phyloP scores from a whole-genome alignment of 306 rosid genomes.

The Elaeagnus macrophylla region DNA sequence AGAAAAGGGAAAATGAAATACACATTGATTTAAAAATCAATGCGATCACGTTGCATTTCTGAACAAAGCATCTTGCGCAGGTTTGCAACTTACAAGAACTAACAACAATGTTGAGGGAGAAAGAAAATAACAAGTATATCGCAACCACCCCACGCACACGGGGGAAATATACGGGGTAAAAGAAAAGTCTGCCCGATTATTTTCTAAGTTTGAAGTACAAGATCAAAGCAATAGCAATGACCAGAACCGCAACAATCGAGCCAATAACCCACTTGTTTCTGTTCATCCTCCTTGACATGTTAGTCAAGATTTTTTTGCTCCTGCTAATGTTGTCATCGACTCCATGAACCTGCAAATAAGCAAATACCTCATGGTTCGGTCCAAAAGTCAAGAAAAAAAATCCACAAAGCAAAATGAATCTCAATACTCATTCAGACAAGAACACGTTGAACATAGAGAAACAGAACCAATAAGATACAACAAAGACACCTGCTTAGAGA shows the following conservation, averaged over 20 bases:
- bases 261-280: conserved; percentile 76
- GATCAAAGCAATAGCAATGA: conserved; percentile 53
- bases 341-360: conserved; percentile 63
- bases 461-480: too few relatives aligned
- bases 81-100: conserved; percentile 8
- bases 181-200: conserved; percentile 20
- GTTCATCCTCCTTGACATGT: conserved; percentile 74
- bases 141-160: conserved; percentile 20
- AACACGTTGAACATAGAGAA: too few relatives aligned
- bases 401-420: too few relatives aligned
- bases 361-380: conserved; percentile 10
- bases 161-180: not conserved
- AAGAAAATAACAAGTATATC: conserved; percentile 11
- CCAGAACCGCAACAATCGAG: conserved; percentile 43
- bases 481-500: too few relatives aligned
- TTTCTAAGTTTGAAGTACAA: conserved; percentile 74
- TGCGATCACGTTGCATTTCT: conserved; percentile 21
- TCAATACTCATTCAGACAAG: too few relatives aligned
- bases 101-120: conserved; percentile 4
- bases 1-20: too few relatives aligned
- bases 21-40: not conserved
- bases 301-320: conserved; percentile 70
- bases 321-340: conserved; percentile 83
- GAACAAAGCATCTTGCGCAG: conserved; percentile 28
- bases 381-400: too few relatives aligned